phyloP scores from a whole-genome alignment of 148 eudicot genomes.

The Drosera capensis region DNA sequence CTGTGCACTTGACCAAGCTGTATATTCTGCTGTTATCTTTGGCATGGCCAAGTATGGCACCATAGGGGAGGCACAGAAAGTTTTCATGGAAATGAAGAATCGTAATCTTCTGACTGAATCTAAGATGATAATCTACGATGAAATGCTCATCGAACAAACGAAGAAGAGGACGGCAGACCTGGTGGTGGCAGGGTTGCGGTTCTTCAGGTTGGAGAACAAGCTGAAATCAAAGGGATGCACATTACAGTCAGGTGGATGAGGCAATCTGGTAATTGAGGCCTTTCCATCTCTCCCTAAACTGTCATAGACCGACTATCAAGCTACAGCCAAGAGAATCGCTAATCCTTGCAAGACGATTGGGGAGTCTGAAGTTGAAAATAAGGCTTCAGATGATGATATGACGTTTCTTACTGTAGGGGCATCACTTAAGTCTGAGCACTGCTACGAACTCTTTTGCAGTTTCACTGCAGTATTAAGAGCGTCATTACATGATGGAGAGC shows the following conservation, averaged over 20 bases:
- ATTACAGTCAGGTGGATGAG: conserved; percentile 32
- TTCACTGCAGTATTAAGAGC: too few species aligned
- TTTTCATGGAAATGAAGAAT: conserved; percentile 45
- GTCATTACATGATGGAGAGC: too few species aligned
- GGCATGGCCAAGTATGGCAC: conserved; percentile 91
- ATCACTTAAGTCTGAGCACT: too few species aligned
- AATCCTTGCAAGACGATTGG: too few species aligned
- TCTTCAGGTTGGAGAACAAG: conserved; percentile 72
- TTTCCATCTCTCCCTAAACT: too few species aligned
- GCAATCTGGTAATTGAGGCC: too few species aligned
- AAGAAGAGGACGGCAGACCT: conserved; percentile 79
- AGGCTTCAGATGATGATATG: too few species aligned
- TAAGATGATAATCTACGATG: conserved; percentile 53
- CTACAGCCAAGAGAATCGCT: too few species aligned
- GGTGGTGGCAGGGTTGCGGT: conserved; percentile 62
- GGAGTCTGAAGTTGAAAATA: too few species aligned
- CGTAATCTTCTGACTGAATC: conserved; percentile 45
- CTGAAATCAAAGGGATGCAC: conserved; percentile 62
- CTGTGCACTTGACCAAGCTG: conserved; percentile 34
- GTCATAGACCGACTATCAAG: too few species aligned
- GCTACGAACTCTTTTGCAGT: too few species aligned
- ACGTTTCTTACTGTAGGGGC: too few species aligned
- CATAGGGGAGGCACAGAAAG: conserved; percentile 69
- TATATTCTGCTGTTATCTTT: conserved; percentile 57
- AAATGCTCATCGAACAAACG: conserved; percentile 67